A percentile compares a stretch with the other conserved stretches of the same genome.
These are phyloP conservation scores for Talaromyces sp. DNA, from an alignment of 2,329 filamentous ascomycete genomes.

Conservation along the genomic window DNA sequence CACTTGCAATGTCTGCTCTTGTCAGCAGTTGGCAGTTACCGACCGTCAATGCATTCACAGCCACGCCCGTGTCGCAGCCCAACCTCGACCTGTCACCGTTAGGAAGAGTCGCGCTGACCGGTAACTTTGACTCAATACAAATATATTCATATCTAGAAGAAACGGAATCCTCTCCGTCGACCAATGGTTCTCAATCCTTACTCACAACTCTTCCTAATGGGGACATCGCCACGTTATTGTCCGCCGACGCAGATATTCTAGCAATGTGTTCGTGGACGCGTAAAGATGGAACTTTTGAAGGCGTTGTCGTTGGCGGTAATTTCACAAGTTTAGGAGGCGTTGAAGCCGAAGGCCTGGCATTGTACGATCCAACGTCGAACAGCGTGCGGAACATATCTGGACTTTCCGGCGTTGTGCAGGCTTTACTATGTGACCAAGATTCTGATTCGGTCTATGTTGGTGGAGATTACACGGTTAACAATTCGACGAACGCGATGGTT, in stretches of 20 bases:
- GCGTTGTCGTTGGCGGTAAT: constrained; percentile 85
- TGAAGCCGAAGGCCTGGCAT: constrained; percentile 72
- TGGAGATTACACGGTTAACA: constrained; percentile 73
- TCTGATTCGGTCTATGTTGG: constrained; percentile 84
- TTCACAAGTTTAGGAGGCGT: constrained; percentile 84
- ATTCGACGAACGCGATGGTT: constrained; percentile 85
- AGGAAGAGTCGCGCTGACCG: constrained; percentile 78
- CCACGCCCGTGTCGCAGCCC: constrained; percentile 35
- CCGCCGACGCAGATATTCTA: constrained; percentile 78
- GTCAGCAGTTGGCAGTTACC: constrained; percentile 25
- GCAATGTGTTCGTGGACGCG: constrained; percentile 79
- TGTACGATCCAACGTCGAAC: constrained; percentile 72
- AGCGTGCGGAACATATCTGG: constrained; percentile 72
- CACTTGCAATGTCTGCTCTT: constrained; percentile 33
- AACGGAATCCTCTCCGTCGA: constrained; percentile 56
- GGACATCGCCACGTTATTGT: constrained; percentile 68
- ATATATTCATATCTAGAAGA: constrained; percentile 84
- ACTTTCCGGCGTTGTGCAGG: constrained; percentile 75
- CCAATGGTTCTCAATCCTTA: constrained; percentile 77
- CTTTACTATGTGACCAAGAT: constrained; percentile 75
- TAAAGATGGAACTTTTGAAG: constrained; percentile 63
- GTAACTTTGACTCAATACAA: constrained; percentile 88
- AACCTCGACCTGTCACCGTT: constrained; percentile 69
- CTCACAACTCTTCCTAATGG: constrained; percentile 82
- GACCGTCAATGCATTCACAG: constrained; percentile 32